These are phyloP conservation scores for Phellinidium pouzarii DNA, from an alignment of 1,284 basidiomycete genomes.

Conservation along the genomic window DNA sequence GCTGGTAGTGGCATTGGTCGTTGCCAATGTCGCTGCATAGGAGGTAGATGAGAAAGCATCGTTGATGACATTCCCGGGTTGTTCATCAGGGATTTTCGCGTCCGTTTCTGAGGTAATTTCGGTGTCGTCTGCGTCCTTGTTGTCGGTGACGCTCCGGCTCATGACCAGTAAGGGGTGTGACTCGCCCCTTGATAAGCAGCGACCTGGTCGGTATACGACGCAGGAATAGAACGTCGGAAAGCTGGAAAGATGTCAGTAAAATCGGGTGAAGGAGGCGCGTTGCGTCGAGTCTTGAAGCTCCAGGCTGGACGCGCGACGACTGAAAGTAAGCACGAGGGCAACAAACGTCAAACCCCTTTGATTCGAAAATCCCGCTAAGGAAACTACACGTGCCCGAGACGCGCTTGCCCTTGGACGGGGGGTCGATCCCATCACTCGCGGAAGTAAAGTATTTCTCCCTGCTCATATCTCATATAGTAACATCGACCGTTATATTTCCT, in stretches of 20 bases:
- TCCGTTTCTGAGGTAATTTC: neutral
- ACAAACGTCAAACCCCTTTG: neutral
- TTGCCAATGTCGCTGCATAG: neutral
- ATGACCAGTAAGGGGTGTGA: slow-evolving; percentile 12
- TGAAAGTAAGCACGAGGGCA: slow-evolving; percentile 10
- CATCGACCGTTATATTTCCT: too few species aligned
- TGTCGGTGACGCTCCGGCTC: slow-evolving; percentile 15
- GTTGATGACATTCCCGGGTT: neutral
- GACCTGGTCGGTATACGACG: too few species aligned
- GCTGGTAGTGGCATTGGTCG: neutral
- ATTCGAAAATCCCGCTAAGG: neutral
- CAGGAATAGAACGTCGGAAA: too few species aligned
- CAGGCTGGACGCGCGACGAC: neutral
- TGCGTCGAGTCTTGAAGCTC: neutral
- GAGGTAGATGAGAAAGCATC: neutral
- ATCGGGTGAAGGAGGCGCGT: neutral
- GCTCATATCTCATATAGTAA: too few species aligned
- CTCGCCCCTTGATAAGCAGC: neutral
- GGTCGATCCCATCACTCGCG: neutral
- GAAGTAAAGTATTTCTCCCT: too few species aligned
- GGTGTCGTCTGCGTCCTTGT: slow-evolving; percentile 10
- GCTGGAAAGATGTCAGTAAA: too few species aligned
- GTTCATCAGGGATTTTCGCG: neutral
- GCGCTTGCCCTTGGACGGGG: too few species aligned
- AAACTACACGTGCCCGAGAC: neutral